A percentile compares a stretch with the other conserved stretches of the same genome.
Evolutionary conservation across 2,329 filamentous ascomycete species (phyloP).

Genomic region (Hypoxylon sp.): DNA sequence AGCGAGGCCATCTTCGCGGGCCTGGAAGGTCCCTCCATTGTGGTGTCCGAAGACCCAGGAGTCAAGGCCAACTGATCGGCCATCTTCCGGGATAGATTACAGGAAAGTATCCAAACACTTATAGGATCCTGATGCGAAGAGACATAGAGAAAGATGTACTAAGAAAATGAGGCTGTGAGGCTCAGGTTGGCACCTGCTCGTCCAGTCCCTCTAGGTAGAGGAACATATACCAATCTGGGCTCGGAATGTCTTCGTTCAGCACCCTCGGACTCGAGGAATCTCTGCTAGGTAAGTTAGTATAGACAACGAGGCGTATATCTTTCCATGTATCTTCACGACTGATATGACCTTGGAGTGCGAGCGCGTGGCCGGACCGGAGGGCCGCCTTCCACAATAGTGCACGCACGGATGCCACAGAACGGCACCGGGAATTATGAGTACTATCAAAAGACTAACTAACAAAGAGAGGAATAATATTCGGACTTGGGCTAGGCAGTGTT

Average conservation of each 20-base stretch:
- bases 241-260: background rate
- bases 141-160: slow-evolving; percentile 22
- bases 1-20: slow-evolving; percentile 40
- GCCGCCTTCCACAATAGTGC: slow-evolving; percentile 7
- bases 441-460: slow-evolving; percentile 29
- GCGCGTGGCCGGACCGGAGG: slow-evolving; percentile 11
- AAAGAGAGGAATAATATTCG: slow-evolving; percentile 4
- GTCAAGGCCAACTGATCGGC: slow-evolving; percentile 42
- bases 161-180: slow-evolving; percentile 11
- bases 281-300: slow-evolving; percentile 22
- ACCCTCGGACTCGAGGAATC: background rate
- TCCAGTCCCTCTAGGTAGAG: slow-evolving; percentile 3
- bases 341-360: slow-evolving; percentile 4
- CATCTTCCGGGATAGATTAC: slow-evolving; percentile 20
- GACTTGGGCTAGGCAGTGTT: slow-evolving; percentile 8
- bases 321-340: slow-evolving; percentile 19
- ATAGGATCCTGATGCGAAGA: background rate
- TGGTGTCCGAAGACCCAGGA: slow-evolving; percentile 40
- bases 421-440: slow-evolving; percentile 17
- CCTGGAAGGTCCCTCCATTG: slow-evolving; percentile 40
- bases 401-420: slow-evolving; percentile 4
- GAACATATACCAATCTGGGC: slow-evolving; percentile 10
- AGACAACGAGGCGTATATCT: background rate
- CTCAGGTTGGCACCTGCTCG: slow-evolving; percentile 16
- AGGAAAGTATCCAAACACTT: slow-evolving; percentile 5